These are phyloP conservation scores for Neopestalotiopsis rosae DNA, from an alignment of 2,329 filamentous ascomycete species.

Conservation along the genomic window DNA sequence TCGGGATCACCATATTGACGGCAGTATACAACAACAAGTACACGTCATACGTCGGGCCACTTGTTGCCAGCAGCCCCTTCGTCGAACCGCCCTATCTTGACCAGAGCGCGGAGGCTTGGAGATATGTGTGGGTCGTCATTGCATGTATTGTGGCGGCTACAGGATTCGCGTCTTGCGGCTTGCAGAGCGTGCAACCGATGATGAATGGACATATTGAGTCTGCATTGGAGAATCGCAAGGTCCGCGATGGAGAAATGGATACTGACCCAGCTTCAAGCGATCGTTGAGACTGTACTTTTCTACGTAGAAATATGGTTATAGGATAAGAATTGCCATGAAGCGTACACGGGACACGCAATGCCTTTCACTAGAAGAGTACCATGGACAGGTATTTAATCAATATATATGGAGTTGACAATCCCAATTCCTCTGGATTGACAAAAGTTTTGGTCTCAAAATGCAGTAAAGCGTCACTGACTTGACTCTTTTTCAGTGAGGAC, in stretches of 20 bases:
- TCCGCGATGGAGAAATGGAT: neutral
- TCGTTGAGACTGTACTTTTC: neutral
- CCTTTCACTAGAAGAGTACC: no score
- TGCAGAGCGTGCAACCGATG: conserved; percentile 7
- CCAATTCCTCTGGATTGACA: no score
- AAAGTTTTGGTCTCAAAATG: no score
- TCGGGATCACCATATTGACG: conserved; percentile 14
- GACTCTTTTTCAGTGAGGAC: no score
- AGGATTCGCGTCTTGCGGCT: conserved; percentile 2
- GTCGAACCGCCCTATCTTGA: conserved; percentile 1
- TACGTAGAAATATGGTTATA: no score
- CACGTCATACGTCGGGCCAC: conserved; percentile 5
- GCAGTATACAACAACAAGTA: conserved; percentile 16
- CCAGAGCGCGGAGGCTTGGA: conserved; percentile 7
- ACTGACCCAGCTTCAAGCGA: conserved; percentile 6
- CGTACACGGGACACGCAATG: no score
- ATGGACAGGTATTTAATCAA: no score
- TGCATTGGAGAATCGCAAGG: conserved; percentile 13
- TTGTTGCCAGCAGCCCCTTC: neutral
- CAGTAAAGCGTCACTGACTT: no score
- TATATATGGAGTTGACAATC: no score
- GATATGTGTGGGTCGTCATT: conserved; percentile 9
- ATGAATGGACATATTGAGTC: conserved; percentile 16
- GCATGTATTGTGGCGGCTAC: conserved; percentile 6
- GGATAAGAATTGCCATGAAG: no score